A percentile compares a stretch with the other conserved stretches of the same genome.
These are phyloP conservation scores for Yarrowia porcina DNA, from an alignment of 805 yeast species.

Conservation along the genomic window DNA sequence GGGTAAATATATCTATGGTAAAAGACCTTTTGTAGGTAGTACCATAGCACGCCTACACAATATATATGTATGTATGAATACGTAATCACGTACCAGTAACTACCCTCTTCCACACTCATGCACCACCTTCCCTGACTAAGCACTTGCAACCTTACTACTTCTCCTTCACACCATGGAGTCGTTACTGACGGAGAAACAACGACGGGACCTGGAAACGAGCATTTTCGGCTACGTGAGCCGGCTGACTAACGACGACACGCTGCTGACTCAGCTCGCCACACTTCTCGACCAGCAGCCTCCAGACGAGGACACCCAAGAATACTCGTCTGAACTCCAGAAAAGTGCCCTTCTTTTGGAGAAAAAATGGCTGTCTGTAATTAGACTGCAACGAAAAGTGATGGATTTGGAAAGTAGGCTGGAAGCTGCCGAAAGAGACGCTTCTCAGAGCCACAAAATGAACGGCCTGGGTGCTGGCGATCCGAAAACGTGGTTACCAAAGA, in stretches of 20 bases:
- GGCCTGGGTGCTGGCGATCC: conserved; percentile 30
- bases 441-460: background rate
- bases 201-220: conserved; percentile 44
- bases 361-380: conserved; percentile 83
- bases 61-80: no score
- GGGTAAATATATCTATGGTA: no score
- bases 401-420: conserved; percentile 62
- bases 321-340: no score
- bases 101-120: no score
- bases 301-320: conserved; percentile 22
- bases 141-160: background rate
- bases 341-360: conserved; percentile 50
- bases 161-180: conserved; percentile 30
- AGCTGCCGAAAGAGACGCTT: conserved; percentile 43
- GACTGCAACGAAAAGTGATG: conserved; percentile 67
- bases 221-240: conserved; percentile 42
- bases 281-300: background rate
- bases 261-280: conserved; percentile 25
- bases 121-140: background rate
- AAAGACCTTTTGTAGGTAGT: no score
- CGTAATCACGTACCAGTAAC: no score
- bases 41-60: no score
- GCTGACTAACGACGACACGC: background rate
- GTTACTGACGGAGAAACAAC: conserved; percentile 45
- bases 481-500: conserved; percentile 61